These are phyloP conservation scores for Aspergillus sclerotialis DNA, from an alignment of 2,329 filamentous ascomycete species.

Conservation along the genomic window DNA sequence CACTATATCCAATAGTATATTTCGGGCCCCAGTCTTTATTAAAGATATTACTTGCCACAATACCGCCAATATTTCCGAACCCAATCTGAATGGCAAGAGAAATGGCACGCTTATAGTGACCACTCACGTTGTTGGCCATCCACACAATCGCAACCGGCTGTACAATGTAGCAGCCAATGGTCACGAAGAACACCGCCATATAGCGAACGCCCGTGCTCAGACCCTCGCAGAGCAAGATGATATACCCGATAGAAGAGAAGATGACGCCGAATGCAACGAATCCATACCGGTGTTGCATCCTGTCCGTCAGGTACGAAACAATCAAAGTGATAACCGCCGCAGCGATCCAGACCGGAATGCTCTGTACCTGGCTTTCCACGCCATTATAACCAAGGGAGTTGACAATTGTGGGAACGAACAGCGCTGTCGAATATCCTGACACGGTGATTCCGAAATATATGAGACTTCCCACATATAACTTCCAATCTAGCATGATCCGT, in stretches of 20 bases:
- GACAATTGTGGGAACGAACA: conserved; percentile 31
- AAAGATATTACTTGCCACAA: conserved; percentile 36
- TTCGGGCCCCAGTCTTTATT: conserved; percentile 25
- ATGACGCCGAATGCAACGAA: conserved; percentile 30
- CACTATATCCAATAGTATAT: conserved; percentile 33
- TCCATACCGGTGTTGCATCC: conserved; percentile 25
- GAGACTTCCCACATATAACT: conserved; percentile 25
- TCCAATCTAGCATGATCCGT: conserved; percentile 24
- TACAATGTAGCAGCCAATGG: conserved; percentile 17
- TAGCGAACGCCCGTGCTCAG: conserved; percentile 16
- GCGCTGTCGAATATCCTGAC: conserved; percentile 26
- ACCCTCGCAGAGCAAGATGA: conserved; percentile 26
- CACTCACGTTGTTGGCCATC: conserved; percentile 34
- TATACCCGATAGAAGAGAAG: conserved; percentile 27
- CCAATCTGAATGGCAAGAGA: conserved; percentile 35
- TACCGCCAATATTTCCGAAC: conserved; percentile 38
- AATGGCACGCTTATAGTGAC: conserved; percentile 32
- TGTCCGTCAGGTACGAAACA: conserved; percentile 22
- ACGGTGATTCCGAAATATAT: conserved; percentile 29
- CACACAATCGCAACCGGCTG: conserved; percentile 28
- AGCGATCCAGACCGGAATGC: conserved; percentile 28
- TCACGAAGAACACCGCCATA: conserved; percentile 17
- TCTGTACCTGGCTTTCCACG: conserved; percentile 27
- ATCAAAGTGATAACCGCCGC: conserved; percentile 21
- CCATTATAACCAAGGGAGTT: conserved; percentile 25